Percentiles rank a stretch among this genome's conserved stretches.
Conservation (phyloP, 805 yeast species). For the Alloascoidea hylecoeti region DNA sequence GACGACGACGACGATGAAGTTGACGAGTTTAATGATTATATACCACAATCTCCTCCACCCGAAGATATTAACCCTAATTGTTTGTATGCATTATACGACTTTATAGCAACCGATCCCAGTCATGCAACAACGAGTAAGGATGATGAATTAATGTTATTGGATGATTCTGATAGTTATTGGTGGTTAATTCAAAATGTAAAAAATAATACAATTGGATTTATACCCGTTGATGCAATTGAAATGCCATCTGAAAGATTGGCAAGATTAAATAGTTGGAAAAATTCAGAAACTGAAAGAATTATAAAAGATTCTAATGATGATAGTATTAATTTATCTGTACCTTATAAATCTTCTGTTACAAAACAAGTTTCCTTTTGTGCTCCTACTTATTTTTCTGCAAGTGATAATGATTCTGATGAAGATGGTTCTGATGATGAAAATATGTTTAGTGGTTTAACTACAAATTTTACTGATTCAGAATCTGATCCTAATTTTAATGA, state of each 20-base stretch:
- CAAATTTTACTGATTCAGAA: neutral
- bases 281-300: neutral
- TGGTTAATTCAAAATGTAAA: slow-evolving; percentile 62
- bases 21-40: slow-evolving; percentile 19
- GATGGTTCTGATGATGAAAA: neutral
- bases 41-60: slow-evolving; percentile 70
- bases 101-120: slow-evolving; percentile 84
- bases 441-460: neutral
- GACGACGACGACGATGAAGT: slow-evolving; percentile 4
- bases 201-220: slow-evolving; percentile 76
- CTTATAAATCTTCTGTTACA: neutral
- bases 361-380: neutral
- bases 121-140: slow-evolving; percentile 73
- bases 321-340: neutral
- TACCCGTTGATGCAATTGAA: slow-evolving; percentile 92
- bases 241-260: slow-evolving; percentile 88
- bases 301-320: neutral
- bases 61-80: slow-evolving; percentile 70
- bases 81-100: slow-evolving; percentile 77
- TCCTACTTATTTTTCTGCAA: neutral
- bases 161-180: slow-evolving; percentile 93
- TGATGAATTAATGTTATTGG: slow-evolving; percentile 68
- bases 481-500: too few species aligned
- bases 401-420: neutral
- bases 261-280: slow-evolving; percentile 38